Conservation (phyloP, 805 yeast species). For the Cyberlindnera maclurae region DNA sequence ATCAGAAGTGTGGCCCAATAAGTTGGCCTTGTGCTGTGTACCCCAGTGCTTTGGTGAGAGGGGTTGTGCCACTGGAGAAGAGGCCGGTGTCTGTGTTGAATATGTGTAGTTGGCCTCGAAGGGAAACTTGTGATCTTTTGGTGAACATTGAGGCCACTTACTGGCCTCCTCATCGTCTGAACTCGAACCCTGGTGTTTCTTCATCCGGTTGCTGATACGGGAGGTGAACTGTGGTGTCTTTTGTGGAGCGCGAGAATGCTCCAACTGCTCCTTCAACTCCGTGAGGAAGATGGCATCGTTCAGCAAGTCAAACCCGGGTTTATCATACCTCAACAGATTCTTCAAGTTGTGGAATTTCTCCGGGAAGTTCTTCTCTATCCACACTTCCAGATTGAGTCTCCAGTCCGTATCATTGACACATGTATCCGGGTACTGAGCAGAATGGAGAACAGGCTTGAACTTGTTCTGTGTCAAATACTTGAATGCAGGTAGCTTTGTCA, state of each 20-base stretch:
- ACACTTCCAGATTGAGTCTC: slow-evolving; percentile 35
- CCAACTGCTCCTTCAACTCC: slow-evolving; percentile 22
- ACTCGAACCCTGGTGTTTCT: neutral
- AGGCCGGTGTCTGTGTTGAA: slow-evolving; percentile 4
- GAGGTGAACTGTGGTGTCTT: slow-evolving; percentile 24
- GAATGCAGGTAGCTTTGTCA: slow-evolving; percentile 7
- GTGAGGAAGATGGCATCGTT: slow-evolving; percentile 23
- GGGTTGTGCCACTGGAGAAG: neutral
- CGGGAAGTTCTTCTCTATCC: slow-evolving; percentile 35
- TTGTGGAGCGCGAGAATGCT: slow-evolving; percentile 5
- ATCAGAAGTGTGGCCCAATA: slow-evolving; percentile 11
- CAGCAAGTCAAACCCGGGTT: slow-evolving; percentile 24
- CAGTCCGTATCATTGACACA: slow-evolving; percentile 36
- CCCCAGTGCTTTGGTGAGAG: slow-evolving; percentile 6
- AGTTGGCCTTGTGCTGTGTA: slow-evolving; percentile 13
- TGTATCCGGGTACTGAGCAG: slow-evolving; percentile 26
- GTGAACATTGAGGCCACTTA: slow-evolving; percentile 3
- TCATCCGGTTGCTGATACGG: slow-evolving; percentile 24
- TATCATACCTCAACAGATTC: slow-evolving; percentile 27
- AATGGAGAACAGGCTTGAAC: slow-evolving; percentile 11
- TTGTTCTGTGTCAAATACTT: slow-evolving; percentile 17
- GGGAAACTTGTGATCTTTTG: slow-evolving; percentile 3
- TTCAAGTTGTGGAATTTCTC: slow-evolving; percentile 32
- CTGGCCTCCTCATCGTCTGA: no score
- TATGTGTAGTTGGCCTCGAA: slow-evolving; percentile 9